Percentiles rank a stretch among this genome's conserved stretches.
Conservation (phyloP, 2,329 filamentous ascomycete genomes). For the Eurotiales sp. region DNA sequence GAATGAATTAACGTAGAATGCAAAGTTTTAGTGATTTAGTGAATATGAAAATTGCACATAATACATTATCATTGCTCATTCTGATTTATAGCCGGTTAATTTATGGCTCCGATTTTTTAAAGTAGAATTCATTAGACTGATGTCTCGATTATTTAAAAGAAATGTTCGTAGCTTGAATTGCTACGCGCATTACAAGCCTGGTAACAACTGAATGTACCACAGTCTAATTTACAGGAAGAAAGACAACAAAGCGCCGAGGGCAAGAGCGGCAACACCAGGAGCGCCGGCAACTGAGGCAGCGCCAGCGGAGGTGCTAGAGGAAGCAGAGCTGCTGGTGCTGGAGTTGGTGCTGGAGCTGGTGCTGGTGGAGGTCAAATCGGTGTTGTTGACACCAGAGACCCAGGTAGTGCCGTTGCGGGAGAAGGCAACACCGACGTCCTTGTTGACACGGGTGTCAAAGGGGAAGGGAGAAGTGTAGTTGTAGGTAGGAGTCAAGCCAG, state of each 20-base stretch:
- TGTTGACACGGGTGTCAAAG: constrained; percentile 23
- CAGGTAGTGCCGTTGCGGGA: constrained; percentile 15
- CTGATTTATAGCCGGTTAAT: too few species aligned
- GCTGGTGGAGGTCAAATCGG: constrained; percentile 12
- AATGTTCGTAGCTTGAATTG: not conserved
- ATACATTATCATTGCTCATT: too few species aligned
- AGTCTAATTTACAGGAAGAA: constrained; percentile 8
- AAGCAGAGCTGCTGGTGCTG: constrained; percentile 16
- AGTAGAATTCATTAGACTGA: not conserved
- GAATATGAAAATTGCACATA: too few species aligned
- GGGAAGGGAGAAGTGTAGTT: constrained; percentile 35
- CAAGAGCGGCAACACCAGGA: constrained; percentile 6
- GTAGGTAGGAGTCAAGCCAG: constrained; percentile 26
- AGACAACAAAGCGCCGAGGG: constrained; percentile 4
- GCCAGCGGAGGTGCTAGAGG: constrained; percentile 15
- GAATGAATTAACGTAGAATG: too few species aligned
- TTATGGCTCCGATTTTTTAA: too few species aligned
- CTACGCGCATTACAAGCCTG: not conserved
- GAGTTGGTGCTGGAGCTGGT: constrained; percentile 15
- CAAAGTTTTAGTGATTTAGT: too few species aligned
- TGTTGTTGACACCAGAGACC: constrained; percentile 16
- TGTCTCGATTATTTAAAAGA: not conserved
- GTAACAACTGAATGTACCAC: not conserved
- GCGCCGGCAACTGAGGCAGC: constrained; percentile 14
- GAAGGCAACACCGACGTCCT: constrained; percentile 24